A percentile compares a stretch with the other conserved stretches of the same genome.
Evolutionary conservation across 371 early-diverging fungal genomes (phyloP).

Genomic region (Mucor racemosus): DNA sequence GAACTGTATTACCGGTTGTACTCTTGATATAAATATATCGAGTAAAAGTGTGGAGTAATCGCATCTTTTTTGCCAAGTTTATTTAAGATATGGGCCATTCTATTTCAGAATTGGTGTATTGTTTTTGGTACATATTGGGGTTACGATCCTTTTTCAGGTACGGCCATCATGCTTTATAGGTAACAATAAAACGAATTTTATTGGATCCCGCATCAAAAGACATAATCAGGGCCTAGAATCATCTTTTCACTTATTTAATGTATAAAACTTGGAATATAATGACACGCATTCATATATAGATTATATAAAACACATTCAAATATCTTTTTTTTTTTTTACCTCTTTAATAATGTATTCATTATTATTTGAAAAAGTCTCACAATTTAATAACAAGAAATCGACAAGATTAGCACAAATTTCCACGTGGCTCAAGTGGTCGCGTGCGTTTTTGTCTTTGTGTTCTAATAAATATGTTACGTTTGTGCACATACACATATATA

Average conservation of each 20-base stretch:
- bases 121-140: too few relatives aligned
- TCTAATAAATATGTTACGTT: not conserved
- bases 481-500: not conserved
- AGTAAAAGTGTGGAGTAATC: too few relatives aligned
- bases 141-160: too few relatives aligned
- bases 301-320: too few relatives aligned
- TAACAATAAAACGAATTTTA: not conserved
- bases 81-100: too few relatives aligned
- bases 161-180: not conserved
- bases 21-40: too few relatives aligned
- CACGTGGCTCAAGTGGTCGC: constrained; percentile 9
- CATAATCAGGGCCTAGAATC: not conserved
- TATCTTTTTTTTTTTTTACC: too few relatives aligned
- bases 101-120: too few relatives aligned
- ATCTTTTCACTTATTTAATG: not conserved
- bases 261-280: too few relatives aligned
- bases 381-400: not conserved
- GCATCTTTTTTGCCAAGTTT: too few relatives aligned
- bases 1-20: not conserved
- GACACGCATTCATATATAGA: not conserved
- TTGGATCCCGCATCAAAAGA: not conserved
- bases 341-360: too few relatives aligned
- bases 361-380: too few relatives aligned
- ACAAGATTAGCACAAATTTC: not conserved
- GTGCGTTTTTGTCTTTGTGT: constrained; percentile 7